These are phyloP conservation scores for Scedosporium apiospermum DNA, from an alignment of 2,329 filamentous ascomycete genomes.

Conservation along the genomic window DNA sequence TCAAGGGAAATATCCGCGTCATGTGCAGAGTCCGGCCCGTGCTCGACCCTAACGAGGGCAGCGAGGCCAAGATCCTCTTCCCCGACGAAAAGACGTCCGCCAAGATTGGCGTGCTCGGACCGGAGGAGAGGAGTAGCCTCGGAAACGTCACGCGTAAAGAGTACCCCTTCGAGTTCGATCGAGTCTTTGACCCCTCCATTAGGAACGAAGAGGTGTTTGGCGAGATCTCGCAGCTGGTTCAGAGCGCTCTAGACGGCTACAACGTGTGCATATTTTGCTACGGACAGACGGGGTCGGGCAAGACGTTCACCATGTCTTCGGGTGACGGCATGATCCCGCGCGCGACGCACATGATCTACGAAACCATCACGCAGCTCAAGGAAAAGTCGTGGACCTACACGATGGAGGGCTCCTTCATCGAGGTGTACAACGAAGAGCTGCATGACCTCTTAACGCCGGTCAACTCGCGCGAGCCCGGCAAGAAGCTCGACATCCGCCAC, in stretches of 20 bases:
- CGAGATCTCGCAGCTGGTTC: conserved; percentile 93
- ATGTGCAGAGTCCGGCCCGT: conserved; percentile 91
- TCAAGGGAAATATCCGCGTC: conserved; percentile 96
- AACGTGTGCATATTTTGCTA: conserved; percentile 99
- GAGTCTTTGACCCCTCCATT: conserved; percentile 71
- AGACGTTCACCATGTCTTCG: conserved; percentile 93
- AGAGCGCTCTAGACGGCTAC: conserved; percentile 92
- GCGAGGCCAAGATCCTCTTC: conserved; percentile 65
- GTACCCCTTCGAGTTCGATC: conserved; percentile 83
- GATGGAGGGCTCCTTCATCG: conserved; percentile 91
- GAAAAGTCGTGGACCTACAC: conserved; percentile 91
- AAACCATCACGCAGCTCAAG: conserved; percentile 70
- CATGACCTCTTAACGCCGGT: conserved; percentile 65
- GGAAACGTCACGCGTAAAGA: conserved; percentile 68
- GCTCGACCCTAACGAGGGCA: conserved; percentile 47
- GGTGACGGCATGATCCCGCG: conserved; percentile 89
- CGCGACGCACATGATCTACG: conserved; percentile 88
- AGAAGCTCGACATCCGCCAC: conserved; percentile 83
- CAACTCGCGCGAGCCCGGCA: conserved; percentile 49
- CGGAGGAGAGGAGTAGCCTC: conserved; percentile 73
- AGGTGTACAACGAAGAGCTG: conserved; percentile 97
- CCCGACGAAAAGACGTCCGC: conserved; percentile 78
- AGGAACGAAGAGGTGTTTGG: conserved; percentile 85
- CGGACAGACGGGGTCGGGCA: conserved; percentile 92
- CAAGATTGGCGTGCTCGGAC: conserved; percentile 75